A percentile compares a stretch with the other conserved stretches of the same genome.
phyloP scores from a whole-genome alignment of 495 filamentous ascomycete genomes.

The Aeminium ludgeri region DNA sequence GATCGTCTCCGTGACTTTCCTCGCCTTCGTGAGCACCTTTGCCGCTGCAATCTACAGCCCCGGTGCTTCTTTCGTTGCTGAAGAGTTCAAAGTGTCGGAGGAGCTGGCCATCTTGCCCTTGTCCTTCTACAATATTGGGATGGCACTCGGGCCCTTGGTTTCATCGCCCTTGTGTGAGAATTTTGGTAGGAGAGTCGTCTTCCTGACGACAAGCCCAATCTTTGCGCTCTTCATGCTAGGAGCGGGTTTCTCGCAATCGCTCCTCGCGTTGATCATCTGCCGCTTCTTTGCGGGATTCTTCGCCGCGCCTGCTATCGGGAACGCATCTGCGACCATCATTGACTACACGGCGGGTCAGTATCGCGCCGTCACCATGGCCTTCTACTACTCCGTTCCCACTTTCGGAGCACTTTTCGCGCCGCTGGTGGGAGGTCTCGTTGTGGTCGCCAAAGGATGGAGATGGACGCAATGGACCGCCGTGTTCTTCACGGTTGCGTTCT shows the following conservation, averaged over 20 bases:
- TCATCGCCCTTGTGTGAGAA: constrained; percentile 19
- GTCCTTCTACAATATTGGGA: constrained; percentile 17
- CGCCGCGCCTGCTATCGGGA: constrained; percentile 25
- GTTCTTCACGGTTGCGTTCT: constrained; percentile 16
- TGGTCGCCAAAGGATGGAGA: constrained; percentile 15
- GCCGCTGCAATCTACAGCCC: constrained; percentile 20
- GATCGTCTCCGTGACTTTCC: constrained; percentile 10
- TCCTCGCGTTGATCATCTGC: constrained; percentile 11
- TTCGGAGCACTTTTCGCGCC: constrained; percentile 22
- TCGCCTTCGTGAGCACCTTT: constrained; percentile 17
- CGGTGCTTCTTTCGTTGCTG: constrained; percentile 8
- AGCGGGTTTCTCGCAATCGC: constrained; percentile 14
- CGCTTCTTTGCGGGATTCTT: constrained; percentile 20
- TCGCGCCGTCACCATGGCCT: constrained; percentile 26
- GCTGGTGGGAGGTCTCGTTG: constrained; percentile 16
- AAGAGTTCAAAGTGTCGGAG: constrained; percentile 12
- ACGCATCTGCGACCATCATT: constrained; percentile 32
- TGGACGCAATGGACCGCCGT: constrained; percentile 20
- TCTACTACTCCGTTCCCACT: constrained; percentile 21
- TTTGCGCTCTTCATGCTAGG: constrained; percentile 20
- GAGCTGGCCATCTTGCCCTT: constrained; percentile 17
- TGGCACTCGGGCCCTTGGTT: constrained; percentile 18
- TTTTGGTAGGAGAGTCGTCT: constrained; percentile 15
- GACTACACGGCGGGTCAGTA: constrained; percentile 26
- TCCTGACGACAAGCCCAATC: constrained; percentile 13